phyloP scores from a whole-genome alignment of 345 rosid genomes.

The Nephelium lappaceum region DNA sequence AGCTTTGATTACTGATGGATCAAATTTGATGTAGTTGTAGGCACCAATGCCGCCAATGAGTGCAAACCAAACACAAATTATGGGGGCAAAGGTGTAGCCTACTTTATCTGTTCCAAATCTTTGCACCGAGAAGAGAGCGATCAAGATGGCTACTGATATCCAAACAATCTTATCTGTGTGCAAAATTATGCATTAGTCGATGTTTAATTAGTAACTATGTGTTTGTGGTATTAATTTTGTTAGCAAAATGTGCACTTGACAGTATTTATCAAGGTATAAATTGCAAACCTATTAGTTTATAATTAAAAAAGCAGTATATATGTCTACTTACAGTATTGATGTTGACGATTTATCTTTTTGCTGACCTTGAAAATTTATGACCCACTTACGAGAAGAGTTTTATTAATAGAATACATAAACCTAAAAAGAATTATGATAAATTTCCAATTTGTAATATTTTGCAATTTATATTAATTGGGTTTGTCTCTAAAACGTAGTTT shows the following conservation, averaged over 20 bases:
- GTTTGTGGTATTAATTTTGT: background rate
- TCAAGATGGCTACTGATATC: constrained; percentile 31
- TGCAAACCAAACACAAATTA: constrained; percentile 37
- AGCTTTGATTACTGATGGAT: constrained; percentile 29
- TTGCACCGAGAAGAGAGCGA: constrained; percentile 21
- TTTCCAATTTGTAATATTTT: too few relatives aligned
- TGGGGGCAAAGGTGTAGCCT: constrained; percentile 6
- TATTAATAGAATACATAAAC: too few relatives aligned
- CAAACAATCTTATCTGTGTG: constrained; percentile 30
- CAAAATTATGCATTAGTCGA: constrained; percentile 10
- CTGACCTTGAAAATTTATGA: too few relatives aligned
- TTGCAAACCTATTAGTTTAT: background rate
- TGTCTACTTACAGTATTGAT: too few relatives aligned
- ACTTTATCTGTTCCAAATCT: constrained; percentile 38
- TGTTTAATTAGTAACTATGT: background rate
- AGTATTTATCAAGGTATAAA: too few relatives aligned
- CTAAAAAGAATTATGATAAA: too few relatives aligned
- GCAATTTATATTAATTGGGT: too few relatives aligned
- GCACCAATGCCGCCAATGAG: constrained; percentile 27
- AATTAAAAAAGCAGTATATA: too few relatives aligned
- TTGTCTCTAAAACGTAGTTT: background rate
- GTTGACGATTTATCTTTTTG: too few relatives aligned
- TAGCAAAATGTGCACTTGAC: background rate
- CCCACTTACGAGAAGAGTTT: too few relatives aligned
- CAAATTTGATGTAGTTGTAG: constrained; percentile 29